Evolutionary conservation across 495 filamentous ascomycete species (phyloP), one percentile per base, ranked within the genome.

Genomic region (Hypoxylon intermedium): DNA sequence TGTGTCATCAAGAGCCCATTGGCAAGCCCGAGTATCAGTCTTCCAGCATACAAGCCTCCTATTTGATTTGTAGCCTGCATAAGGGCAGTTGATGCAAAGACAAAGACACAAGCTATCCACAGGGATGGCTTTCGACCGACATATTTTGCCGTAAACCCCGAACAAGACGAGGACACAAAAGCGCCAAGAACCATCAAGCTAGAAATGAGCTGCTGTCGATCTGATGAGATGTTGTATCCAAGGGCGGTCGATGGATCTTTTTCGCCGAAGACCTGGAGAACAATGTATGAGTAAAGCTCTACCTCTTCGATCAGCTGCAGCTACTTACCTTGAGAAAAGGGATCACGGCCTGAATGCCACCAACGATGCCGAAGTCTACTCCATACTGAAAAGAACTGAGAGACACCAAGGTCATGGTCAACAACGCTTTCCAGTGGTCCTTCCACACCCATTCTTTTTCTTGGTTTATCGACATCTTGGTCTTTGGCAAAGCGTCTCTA

Each of bases 381-480:
- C 84, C 83, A 75, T 86, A 87, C 63, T 86, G 84, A 60, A 87
- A 87, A 0, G 83, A 81, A 38, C 67, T 77, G 50, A 81, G 79
- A 34, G 76, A 79, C 60, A 78, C 78, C 19, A 78, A 74, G 47
- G 71, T 76, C 63, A 75, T 78, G 42, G 75, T 76, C n/a, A 72
- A 12, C 52, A 79, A 68, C 15, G 69, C 72, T 53, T 68, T 72
- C 72, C 74, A 73, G 53, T 79, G 76, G 54, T 68, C 70, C 20
- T 65, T 74, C 49, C 71, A 54, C 9, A 48, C 61, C 67, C 48
- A 43, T 48, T 43, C 45, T 50, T 58, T 63, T 45, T 54, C 69
- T 51, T 45, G 48, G 20, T 60, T 66, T 56, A 51, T 58, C 50
- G 58, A 53, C 58, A 63, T 67, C 20, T 64, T 65, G 31, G 41